phyloP scores from a whole-genome alignment of 2,329 filamentous ascomycete genomes.

The Talaromyces piceae region DNA sequence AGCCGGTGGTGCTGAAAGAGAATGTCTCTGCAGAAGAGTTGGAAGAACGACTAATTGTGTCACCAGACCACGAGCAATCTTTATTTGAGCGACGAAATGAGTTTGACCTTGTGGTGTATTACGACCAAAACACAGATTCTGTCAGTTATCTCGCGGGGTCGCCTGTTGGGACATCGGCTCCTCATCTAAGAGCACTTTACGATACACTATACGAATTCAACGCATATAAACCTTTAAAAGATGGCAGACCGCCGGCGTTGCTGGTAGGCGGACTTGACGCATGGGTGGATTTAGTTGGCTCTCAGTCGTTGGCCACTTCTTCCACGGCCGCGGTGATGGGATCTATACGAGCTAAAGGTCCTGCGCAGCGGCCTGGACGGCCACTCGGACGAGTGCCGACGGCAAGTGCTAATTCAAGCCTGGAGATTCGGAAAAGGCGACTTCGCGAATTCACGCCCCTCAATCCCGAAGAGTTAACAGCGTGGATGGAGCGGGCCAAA shows the following conservation, averaged over 20 bases:
- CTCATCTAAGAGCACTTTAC: slow-evolving; percentile 63
- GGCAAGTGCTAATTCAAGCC: slow-evolving; percentile 43
- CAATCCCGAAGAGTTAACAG: slow-evolving; percentile 69
- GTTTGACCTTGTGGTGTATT: slow-evolving; percentile 84
- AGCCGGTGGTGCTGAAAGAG: slow-evolving; percentile 67
- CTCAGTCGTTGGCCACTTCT: slow-evolving; percentile 53
- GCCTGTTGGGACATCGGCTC: slow-evolving; percentile 37
- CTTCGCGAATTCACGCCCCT: slow-evolving; percentile 61
- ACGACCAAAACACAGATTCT: slow-evolving; percentile 64
- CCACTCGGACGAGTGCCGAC: slow-evolving; percentile 47
- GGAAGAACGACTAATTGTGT: slow-evolving; percentile 43
- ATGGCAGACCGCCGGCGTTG: slow-evolving; percentile 62
- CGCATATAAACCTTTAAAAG: slow-evolving; percentile 62
- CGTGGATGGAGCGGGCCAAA: slow-evolving; percentile 70
- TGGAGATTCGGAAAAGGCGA: slow-evolving; percentile 50
- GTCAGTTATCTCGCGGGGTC: slow-evolving; percentile 48
- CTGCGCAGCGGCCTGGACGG: slow-evolving; percentile 34
- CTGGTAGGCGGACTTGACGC: slow-evolving; percentile 76
- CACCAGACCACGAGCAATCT: slow-evolving; percentile 54
- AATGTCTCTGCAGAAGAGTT: slow-evolving; percentile 59
- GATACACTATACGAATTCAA: slow-evolving; percentile 80
- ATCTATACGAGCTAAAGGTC: slow-evolving; percentile 32
- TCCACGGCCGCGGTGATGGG: slow-evolving; percentile 46
- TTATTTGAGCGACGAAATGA: slow-evolving; percentile 66
- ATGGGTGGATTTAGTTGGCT: slow-evolving; percentile 77